Evolutionary conservation across 495 filamentous ascomycete genomes (phyloP).

Genomic region (Terfezia boudieri): DNA sequence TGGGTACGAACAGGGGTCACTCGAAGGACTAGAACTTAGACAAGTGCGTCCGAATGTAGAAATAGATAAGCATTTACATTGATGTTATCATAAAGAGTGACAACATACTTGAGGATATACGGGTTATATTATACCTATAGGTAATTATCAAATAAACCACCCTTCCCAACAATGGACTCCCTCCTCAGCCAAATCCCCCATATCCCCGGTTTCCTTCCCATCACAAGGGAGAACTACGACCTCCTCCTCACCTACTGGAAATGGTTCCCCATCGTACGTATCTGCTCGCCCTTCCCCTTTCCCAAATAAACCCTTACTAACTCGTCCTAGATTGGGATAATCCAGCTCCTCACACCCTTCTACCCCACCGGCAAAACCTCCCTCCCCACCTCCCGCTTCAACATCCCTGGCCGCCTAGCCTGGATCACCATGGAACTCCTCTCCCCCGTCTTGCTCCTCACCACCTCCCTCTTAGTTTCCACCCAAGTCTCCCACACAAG

Average conservation of each 20-base stretch:
- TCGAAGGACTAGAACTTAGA: too few species aligned
- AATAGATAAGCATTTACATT: too few species aligned
- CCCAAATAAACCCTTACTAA: too few species aligned
- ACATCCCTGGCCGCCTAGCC: slow-evolving; percentile 50
- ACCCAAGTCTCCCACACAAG: slow-evolving; percentile 9
- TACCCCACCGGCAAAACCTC: slow-evolving; percentile 82
- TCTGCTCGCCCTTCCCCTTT: not conserved
- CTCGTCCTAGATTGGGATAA: too few species aligned
- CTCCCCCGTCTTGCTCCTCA: slow-evolving; percentile 53
- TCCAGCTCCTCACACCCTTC: slow-evolving; percentile 22
- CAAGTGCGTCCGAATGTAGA: too few species aligned
- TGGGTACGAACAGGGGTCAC: too few species aligned
- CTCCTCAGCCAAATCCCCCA: too few species aligned
- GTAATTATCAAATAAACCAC: too few species aligned
- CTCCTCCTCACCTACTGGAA: not conserved
- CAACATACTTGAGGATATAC: too few species aligned
- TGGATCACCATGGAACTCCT: slow-evolving; percentile 77
- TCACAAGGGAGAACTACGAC: not conserved
- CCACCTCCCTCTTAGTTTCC: slow-evolving; percentile 49
- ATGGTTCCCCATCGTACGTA: not conserved
- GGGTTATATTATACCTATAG: too few species aligned
- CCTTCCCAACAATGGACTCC: too few species aligned
- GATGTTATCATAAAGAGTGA: too few species aligned
- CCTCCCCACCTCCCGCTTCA: slow-evolving; percentile 29
- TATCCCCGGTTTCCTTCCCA: not conserved